Percentiles rank a stretch among this genome's conserved stretches.
These are phyloP conservation scores for Ophiostoma sp. DNA, from an alignment of 2,329 filamentous ascomycete genomes.

Conservation along the genomic window DNA sequence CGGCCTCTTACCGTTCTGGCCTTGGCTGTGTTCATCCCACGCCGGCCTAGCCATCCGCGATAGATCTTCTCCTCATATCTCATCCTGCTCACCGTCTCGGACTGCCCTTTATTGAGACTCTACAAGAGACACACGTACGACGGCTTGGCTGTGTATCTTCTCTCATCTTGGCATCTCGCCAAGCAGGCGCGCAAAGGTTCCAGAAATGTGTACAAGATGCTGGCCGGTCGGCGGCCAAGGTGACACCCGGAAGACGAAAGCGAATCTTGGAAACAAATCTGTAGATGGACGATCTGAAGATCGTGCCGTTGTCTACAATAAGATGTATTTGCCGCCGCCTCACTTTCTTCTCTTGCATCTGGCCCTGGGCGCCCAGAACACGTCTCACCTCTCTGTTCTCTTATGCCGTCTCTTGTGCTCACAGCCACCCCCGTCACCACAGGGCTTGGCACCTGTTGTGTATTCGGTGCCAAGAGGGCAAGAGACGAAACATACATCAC, in stretches of 20 bases:
- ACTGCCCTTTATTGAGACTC: not conserved
- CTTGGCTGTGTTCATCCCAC: not conserved
- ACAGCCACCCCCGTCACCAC: not conserved
- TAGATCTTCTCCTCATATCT: not conserved
- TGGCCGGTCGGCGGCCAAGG: not conserved
- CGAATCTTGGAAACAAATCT: not conserved
- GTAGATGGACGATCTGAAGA: not conserved
- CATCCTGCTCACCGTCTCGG: not conserved
- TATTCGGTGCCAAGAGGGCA: constrained; percentile 15
- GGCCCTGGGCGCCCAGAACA: not conserved
- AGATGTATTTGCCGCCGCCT: not conserved
- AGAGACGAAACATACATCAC: not conserved
- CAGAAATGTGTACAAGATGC: not conserved
- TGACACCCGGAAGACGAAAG: not conserved
- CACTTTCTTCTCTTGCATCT: not conserved
- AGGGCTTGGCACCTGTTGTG: constrained; percentile 26
- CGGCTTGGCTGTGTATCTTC: not conserved
- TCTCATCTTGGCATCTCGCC: not conserved
- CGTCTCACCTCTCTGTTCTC: not conserved
- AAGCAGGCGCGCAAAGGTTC: not conserved
- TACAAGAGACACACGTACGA: not conserved
- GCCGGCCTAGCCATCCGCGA: not conserved
- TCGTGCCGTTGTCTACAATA: not conserved
- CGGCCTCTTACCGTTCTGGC: not conserved
- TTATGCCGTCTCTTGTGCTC: not conserved